phyloP scores from a whole-genome alignment of 345 rosid genomes.

The Diplotaxis tenuifolia region DNA sequence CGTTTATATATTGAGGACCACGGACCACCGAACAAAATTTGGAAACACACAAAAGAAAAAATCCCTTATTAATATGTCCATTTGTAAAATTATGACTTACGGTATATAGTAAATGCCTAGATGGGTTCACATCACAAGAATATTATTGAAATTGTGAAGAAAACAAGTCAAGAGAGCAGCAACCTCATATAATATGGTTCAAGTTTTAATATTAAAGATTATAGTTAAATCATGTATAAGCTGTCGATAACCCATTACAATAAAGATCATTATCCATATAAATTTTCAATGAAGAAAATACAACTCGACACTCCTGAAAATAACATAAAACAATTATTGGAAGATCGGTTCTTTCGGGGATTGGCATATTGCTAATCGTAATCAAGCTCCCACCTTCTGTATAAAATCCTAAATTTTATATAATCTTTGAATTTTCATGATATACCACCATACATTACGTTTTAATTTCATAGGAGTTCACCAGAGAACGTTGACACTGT shows the following conservation, averaged over 20 bases:
- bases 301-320: conserved; percentile 26
- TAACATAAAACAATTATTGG: conserved; percentile 20
- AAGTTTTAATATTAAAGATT: background rate
- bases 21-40: conserved; percentile 22
- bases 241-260: conserved; percentile 10
- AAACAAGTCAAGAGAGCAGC: conserved; percentile 36
- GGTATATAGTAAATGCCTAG: conserved; percentile 10
- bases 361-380: conserved; percentile 1
- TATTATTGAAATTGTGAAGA: conserved; percentile 33
- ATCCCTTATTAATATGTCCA: background rate
- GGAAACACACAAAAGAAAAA: background rate
- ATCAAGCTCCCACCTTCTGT: conserved; percentile 25
- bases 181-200: conserved; percentile 27
- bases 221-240: background rate
- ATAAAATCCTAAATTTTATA: background rate
- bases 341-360: conserved; percentile 25
- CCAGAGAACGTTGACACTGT: background rate
- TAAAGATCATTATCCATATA: conserved; percentile 23
- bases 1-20: conserved; percentile 25
- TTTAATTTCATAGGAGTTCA: background rate
- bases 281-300: conserved; percentile 15
- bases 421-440: too few relatives aligned
- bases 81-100: conserved; percentile 5
- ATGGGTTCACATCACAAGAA: conserved; percentile 35
- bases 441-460: background rate